Conservation (phyloP, 2,329 filamentous ascomycete species). For the Mariannaea sp. region DNA sequence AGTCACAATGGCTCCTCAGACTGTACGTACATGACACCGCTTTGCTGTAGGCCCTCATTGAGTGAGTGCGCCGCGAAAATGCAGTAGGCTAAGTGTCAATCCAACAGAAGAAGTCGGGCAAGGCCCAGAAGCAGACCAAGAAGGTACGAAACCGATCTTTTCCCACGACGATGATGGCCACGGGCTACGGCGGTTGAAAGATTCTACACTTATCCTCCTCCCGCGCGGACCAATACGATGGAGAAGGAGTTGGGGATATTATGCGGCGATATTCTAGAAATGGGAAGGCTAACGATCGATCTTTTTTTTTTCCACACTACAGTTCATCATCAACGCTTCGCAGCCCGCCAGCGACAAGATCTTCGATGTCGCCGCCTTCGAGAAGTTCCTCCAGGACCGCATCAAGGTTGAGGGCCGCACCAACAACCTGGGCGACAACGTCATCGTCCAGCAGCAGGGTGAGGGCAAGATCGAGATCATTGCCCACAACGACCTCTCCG, state of each 20-base stretch:
- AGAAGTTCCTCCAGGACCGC: constrained; percentile 99
- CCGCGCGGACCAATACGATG: constrained; percentile 2
- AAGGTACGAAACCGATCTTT: constrained; percentile 62
- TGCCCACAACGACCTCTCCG: constrained; percentile 96
- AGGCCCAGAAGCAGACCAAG: constrained; percentile 82
- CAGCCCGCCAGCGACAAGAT: constrained; percentile 99
- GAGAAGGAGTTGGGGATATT: neutral
- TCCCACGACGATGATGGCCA: constrained; percentile 8
- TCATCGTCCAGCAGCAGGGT: constrained; percentile 86
- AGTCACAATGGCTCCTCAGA: constrained; percentile 79
- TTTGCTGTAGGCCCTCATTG: constrained; percentile 81
- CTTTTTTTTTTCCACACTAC: too few species aligned
- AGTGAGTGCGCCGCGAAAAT: constrained; percentile 45
- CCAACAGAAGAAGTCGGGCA: constrained; percentile 69
- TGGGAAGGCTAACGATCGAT: constrained; percentile 23
- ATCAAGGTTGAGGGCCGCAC: constrained; percentile 99
- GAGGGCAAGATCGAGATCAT: constrained; percentile 99
- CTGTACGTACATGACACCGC: constrained; percentile 85
- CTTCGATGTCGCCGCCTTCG: constrained; percentile 98
- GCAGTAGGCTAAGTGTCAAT: constrained; percentile 93
- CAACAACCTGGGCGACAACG: constrained; percentile 94
- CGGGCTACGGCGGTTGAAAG: too few species aligned
- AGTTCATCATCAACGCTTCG: constrained; percentile 99
- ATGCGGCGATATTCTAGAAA: too few species aligned
- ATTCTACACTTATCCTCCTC: too few species aligned